Conservation (phyloP, 2,329 filamentous ascomycete genomes). For the Phymatotrichopsis omnivora region DNA sequence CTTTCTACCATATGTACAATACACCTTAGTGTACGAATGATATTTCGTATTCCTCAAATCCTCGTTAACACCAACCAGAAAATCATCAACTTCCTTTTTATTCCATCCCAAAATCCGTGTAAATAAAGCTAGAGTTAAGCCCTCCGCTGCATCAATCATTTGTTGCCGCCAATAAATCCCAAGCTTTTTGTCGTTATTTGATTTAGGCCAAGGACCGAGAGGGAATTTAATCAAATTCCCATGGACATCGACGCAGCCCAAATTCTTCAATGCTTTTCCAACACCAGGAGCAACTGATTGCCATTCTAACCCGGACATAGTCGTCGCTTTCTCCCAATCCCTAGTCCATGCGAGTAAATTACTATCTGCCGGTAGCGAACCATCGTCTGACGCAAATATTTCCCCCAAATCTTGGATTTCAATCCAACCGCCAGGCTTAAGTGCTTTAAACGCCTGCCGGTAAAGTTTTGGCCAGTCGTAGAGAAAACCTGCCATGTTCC, state of each 20-base stretch:
- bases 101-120: constrained; percentile 52
- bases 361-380: constrained; percentile 24
- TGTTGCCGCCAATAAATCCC: constrained; percentile 71
- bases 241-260: constrained; percentile 71
- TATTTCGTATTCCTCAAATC: constrained; percentile 10
- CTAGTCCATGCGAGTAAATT: constrained; percentile 26
- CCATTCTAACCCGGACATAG: constrained; percentile 29
- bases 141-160: constrained; percentile 61
- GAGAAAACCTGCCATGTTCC: constrained; percentile 49
- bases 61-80: constrained; percentile 2
- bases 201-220: constrained; percentile 59
- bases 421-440: constrained; percentile 28
- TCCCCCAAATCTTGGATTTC: constrained; percentile 23
- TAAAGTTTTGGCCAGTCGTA: constrained; percentile 27
- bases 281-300: constrained; percentile 21
- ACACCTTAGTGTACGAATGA: background rate
- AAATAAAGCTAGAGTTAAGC: constrained; percentile 63
- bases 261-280: constrained; percentile 34
- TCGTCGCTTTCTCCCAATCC: constrained; percentile 32
- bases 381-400: constrained; percentile 31
- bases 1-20: constrained; percentile 7
- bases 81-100: constrained; percentile 9
- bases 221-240: constrained; percentile 60
- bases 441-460: constrained; percentile 12
- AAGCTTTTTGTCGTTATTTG: constrained; percentile 45